Evolutionary conservation across 2,329 filamentous ascomycete species (phyloP), one percentile per base, ranked within the genome.

Genomic region (Aspergillus brasiliensis): DNA sequence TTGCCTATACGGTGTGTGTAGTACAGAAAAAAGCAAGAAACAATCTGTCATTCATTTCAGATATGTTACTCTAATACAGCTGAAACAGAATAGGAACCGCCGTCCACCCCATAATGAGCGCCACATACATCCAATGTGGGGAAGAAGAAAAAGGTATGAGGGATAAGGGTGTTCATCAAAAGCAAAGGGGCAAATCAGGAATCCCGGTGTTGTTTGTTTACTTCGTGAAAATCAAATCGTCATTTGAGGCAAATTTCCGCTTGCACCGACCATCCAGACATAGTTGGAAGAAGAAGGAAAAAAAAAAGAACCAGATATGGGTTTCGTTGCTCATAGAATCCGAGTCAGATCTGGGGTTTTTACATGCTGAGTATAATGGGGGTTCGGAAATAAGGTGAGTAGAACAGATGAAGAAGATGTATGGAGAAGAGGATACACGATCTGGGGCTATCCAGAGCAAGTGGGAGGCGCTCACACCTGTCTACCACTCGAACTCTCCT

Each of bases 401-500:
- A 47, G 44, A 28, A 57, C 13, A 44, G 17, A 53, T 56, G 42
- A 40, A 56, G 15, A 60, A 48, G 54, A 57, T 56, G 60, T 40
- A 56, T 52, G 46, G 38, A 54, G 23, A 53, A 49, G 37, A 52
- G 17, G 47, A 56, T 28, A 49, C 54, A 61, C 51, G 17, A 40
- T n/a, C 28, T 27, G 27, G 19, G 28, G 28, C 25, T 42, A 38
- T 52, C 3, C 37, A n/a, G 8, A 51, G 23, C 7, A 27, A 17
- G 8, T 25, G n/a, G 42, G 38, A 8, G 21, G 31, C 38, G 51
- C 23, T 23, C 15, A 34, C 31, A 11, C 31, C 11, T 10, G 40
- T 67, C 79, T 86, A 99, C 95, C 95, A 99, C 78, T 99, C 95
- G 69, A 97, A 98, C 79, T 98, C 95, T 71, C 95, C 95, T 48